Conservation (phyloP, 345 rosid species). For the Lumnitzera racemosa region DNA sequence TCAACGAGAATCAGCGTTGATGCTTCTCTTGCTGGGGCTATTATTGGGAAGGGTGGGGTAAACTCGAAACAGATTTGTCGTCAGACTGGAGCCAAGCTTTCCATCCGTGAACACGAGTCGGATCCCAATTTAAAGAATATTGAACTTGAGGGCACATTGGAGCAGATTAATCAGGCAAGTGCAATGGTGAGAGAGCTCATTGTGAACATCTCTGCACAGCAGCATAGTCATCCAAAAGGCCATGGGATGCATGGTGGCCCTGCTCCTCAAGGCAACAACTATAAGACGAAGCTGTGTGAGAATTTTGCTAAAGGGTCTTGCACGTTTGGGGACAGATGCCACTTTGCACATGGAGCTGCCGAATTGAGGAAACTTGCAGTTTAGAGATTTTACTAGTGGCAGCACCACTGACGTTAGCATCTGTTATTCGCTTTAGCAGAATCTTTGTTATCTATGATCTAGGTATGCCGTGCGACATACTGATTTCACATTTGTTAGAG, state of each 20-base stretch:
- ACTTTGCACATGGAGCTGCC: constrained; percentile 88
- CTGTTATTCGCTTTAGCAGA: constrained; percentile 15
- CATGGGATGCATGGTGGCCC: constrained; percentile 31
- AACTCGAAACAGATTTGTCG: constrained; percentile 74
- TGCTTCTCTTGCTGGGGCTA: constrained; percentile 79
- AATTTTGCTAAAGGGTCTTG: constrained; percentile 73
- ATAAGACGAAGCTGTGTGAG: constrained; percentile 78
- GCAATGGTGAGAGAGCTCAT: constrained; percentile 74
- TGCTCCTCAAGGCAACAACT: constrained; percentile 47
- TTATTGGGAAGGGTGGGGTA: constrained; percentile 81
- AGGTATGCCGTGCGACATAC: not conserved
- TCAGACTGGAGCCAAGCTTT: constrained; percentile 66
- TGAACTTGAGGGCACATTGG: constrained; percentile 81
- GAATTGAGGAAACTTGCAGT: constrained; percentile 60
- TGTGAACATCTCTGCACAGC: constrained; percentile 30
- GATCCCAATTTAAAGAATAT: constrained; percentile 61
- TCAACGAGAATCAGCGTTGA: constrained; percentile 82
- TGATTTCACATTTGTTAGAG: too few relatives aligned
- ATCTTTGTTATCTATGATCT: not conserved
- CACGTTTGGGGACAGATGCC: constrained; percentile 83
- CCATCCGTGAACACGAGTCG: constrained; percentile 64
- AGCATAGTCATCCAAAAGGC: constrained; percentile 15
- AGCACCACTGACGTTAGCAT: constrained; percentile 16
- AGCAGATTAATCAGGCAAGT: constrained; percentile 77
- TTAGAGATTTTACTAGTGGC: constrained; percentile 21